These are phyloP conservation scores for Metschnikowia santaceciliae DNA, from an alignment of 805 yeast species.

Conservation along the genomic window DNA sequence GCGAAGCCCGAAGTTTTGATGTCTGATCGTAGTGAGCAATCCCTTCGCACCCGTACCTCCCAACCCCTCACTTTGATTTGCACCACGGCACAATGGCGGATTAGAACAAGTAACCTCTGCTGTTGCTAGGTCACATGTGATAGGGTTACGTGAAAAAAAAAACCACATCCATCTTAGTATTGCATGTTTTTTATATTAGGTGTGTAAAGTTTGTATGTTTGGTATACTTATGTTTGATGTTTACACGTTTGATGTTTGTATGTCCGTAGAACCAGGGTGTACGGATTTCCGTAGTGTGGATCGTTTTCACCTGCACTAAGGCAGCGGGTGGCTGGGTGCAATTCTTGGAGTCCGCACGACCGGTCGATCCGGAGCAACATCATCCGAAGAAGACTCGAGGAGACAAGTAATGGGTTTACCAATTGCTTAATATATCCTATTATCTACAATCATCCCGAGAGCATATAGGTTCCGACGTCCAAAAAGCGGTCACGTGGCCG, in stretches of 20 bases:
- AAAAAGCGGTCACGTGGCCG: background rate
- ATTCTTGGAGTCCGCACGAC: background rate
- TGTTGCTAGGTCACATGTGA: too few species aligned
- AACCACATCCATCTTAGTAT: too few species aligned
- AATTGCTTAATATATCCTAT: too few species aligned
- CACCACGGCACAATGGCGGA: background rate
- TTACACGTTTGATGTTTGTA: too few species aligned
- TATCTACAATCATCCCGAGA: too few species aligned
- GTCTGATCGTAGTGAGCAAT: background rate
- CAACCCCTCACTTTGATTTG: background rate
- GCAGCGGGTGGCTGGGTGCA: background rate
- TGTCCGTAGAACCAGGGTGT: background rate
- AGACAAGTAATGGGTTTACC: background rate
- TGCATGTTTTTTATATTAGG: too few species aligned
- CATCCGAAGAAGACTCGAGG: background rate
- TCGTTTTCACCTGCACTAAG: background rate
- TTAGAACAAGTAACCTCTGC: background rate
- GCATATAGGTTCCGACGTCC: too few species aligned
- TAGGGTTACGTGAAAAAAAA: too few species aligned
- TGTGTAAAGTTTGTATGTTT: too few species aligned
- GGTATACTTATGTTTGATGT: too few species aligned
- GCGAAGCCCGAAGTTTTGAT: slow-evolving; percentile 2
- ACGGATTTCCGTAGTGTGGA: background rate
- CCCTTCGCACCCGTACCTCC: background rate
- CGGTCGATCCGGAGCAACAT: background rate